Evolutionary conservation across 1,284 basidiomycete genomes (phyloP).

Genomic region (Agroathelia rolfsii): DNA sequence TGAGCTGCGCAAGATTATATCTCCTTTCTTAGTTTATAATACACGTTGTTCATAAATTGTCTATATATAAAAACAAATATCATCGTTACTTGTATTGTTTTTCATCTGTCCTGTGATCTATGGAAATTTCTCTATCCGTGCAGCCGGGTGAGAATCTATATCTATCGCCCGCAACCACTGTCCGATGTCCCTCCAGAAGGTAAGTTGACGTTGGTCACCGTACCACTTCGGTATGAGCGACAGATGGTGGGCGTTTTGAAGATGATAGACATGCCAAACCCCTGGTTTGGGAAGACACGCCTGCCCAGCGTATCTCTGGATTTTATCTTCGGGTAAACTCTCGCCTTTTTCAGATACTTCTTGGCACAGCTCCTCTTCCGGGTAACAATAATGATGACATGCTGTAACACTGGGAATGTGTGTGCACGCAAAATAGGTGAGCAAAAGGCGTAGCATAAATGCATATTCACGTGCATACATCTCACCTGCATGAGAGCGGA

Average conservation of each 20-base stretch:
- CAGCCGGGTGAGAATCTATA: too few species aligned
- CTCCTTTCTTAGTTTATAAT: too few species aligned
- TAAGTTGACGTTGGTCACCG: conserved; percentile 24
- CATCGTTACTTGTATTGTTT: too few species aligned
- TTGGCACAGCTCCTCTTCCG: too few species aligned
- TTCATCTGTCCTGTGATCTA: too few species aligned
- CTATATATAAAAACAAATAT: too few species aligned
- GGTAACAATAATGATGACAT: conserved; percentile 15
- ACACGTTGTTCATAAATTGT: too few species aligned
- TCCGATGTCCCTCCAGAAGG: conserved; percentile 31
- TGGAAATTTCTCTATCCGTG: too few species aligned
- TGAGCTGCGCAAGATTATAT: too few species aligned
- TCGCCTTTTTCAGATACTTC: conserved; percentile 11
- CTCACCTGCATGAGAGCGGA: conserved; percentile 34
- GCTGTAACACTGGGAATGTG: conserved; percentile 6
- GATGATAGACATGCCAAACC: conserved; percentile 31
- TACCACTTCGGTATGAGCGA: conserved; percentile 32
- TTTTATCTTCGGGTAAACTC: neutral
- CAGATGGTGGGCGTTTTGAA: conserved; percentile 28
- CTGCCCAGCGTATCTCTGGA: conserved; percentile 4
- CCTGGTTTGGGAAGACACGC: conserved; percentile 21
- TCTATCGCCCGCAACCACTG: conserved; percentile 28
- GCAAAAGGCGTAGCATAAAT: conserved; percentile 1
- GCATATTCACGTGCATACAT: too few species aligned
- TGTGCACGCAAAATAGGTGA: conserved; percentile 2